Evolutionary conservation across 75 land plant species (phyloP).

Genomic region (Adiantum capillusveneris): DNA sequence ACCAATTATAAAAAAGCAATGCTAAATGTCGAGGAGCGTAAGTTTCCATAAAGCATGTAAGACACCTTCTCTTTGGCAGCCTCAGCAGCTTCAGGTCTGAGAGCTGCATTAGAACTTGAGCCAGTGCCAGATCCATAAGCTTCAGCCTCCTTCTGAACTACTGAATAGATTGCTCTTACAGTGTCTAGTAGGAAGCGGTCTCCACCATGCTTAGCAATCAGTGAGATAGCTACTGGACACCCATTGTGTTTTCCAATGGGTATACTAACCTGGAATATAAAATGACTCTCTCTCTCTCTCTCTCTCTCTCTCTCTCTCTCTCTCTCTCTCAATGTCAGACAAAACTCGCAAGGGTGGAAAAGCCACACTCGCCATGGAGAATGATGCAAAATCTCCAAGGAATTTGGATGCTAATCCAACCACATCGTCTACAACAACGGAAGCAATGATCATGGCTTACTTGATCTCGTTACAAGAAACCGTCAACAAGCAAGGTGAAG

Average conservation of each 20-base stretch:
- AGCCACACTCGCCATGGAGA: too few relatives aligned
- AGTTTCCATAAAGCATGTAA: background rate
- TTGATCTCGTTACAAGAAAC: too few relatives aligned
- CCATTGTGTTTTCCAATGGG: conserved; percentile 60
- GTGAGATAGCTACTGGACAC: conserved; percentile 67
- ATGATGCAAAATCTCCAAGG: too few relatives aligned
- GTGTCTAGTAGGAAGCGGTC: conserved; percentile 72
- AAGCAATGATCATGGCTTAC: too few relatives aligned
- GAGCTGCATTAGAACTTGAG: conserved; percentile 9
- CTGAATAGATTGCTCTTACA: conserved; percentile 33
- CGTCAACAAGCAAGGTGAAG: too few relatives aligned
- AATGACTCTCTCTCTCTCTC: too few relatives aligned
- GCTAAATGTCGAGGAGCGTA: background rate
- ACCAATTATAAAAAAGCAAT: background rate
- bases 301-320: too few relatives aligned
- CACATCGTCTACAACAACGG: too few relatives aligned
- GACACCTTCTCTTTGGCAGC: conserved; percentile 73
- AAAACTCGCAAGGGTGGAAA: too few relatives aligned
- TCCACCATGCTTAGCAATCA: conserved; percentile 81
- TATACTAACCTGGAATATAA: too few relatives aligned
- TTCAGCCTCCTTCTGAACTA: conserved; percentile 53
- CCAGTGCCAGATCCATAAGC: conserved; percentile 20
- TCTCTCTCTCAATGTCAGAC: too few relatives aligned
- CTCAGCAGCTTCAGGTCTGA: conserved; percentile 51
- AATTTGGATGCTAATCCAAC: too few relatives aligned